Percentiles rank a stretch among this genome's conserved stretches.
These are phyloP conservation scores for Graphilbum ipis-grandicollis DNA, from an alignment of 2,329 filamentous ascomycete species.

Conservation along the genomic window DNA sequence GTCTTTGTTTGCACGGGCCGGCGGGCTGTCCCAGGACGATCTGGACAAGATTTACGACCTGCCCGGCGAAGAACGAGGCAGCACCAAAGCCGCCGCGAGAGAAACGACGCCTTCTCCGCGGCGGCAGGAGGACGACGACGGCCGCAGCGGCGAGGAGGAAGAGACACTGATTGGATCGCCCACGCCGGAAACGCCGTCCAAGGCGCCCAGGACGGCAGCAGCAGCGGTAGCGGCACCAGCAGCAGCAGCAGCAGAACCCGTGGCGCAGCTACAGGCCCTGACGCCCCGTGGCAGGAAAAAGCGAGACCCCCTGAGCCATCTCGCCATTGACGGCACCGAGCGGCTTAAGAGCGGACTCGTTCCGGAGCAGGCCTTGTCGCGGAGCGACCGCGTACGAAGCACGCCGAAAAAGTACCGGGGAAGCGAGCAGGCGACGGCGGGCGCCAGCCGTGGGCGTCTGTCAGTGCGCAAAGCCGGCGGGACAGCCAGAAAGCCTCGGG, in stretches of 20 bases:
- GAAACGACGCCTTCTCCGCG: too few relatives aligned
- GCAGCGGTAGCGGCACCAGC: conserved; percentile 1
- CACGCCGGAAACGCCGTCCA: conserved; percentile 5
- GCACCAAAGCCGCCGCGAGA: too few relatives aligned
- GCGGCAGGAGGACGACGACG: not conserved
- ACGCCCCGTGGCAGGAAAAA: conserved; percentile 3
- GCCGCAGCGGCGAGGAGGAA: not conserved
- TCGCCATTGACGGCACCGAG: conserved; percentile 8
- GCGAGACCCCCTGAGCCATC: conserved; percentile 5
- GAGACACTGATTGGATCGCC: conserved; percentile 5
- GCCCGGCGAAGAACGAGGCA: conserved; percentile 6
- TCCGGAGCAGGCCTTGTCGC: conserved; percentile 32
- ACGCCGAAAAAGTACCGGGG: conserved; percentile 6
- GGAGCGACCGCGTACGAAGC: conserved; percentile 14
- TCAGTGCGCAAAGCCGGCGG: not conserved
- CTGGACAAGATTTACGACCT: conserved; percentile 9
- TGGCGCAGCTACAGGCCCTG: not conserved
- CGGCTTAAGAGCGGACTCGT: conserved; percentile 33
- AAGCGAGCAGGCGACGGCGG: not conserved
- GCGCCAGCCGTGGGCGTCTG: not conserved
- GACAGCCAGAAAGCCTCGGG: not conserved
- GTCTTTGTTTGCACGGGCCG: not conserved
- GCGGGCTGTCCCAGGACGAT: not conserved
- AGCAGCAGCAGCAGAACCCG: conserved; percentile 1
- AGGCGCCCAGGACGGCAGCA: not conserved